These are phyloP conservation scores for Mortierella sp. DNA, from an alignment of 371 early-diverging fungal species.

Conservation along the genomic window DNA sequence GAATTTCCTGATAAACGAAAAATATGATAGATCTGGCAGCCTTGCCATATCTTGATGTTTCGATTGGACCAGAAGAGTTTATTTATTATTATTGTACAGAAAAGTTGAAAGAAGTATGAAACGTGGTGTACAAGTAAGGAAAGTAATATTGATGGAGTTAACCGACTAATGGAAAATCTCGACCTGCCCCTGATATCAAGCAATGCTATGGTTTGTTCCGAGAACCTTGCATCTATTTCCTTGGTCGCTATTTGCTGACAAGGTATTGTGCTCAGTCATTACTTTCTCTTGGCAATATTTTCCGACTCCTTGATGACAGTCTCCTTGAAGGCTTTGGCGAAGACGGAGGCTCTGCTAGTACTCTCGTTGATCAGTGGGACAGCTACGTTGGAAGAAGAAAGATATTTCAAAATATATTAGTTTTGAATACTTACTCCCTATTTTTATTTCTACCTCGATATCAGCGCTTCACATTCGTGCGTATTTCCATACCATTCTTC, in stretches of 20 bases:
- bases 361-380: conserved; percentile 40
- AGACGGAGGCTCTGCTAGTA: conserved; percentile 44
- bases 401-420: conserved; percentile 1
- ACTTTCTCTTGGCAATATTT: conserved; percentile 52
- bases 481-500: conserved; percentile 38
- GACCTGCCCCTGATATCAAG: not conserved
- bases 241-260: not conserved
- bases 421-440: not conserved
- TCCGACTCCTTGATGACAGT: conserved; percentile 56
- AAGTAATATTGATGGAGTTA: not conserved
- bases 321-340: conserved; percentile 58
- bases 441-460: not conserved
- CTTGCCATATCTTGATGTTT: too few species aligned
- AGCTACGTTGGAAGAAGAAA: conserved; percentile 11
- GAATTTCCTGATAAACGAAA: not conserved
- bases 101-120: not conserved
- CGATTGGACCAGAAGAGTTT: not conserved
- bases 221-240: not conserved
- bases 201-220: not conserved
- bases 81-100: not conserved
- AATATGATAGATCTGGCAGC: not conserved
- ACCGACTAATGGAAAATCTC: not conserved
- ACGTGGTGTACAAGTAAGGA: not conserved
- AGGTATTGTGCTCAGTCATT: conserved; percentile 2
- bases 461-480: too few species aligned